Conservation (phyloP, 106 monocot species). For the Allium cepa region DNA sequence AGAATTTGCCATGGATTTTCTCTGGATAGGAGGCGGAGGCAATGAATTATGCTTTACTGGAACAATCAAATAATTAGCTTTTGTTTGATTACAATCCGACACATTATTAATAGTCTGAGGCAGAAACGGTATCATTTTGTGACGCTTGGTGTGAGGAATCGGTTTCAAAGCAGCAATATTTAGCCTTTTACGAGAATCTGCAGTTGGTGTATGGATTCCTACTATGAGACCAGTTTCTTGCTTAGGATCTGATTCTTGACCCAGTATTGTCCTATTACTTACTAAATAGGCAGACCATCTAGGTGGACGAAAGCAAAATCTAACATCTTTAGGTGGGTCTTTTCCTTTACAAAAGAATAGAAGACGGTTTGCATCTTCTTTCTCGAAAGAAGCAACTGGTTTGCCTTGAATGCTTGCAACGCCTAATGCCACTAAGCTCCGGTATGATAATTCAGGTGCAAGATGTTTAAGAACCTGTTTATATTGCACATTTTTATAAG, state of each 20-base stretch:
- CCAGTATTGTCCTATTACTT: conserved; percentile 18
- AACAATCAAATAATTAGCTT: conserved; percentile 17
- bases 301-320: conserved; percentile 8
- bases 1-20: conserved; percentile 37
- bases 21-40: conserved; percentile 29
- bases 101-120: conserved; percentile 3
- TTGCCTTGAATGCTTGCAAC: conserved; percentile 56
- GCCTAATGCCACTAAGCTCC: conserved; percentile 54
- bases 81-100: conserved; percentile 29
- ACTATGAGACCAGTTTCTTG: conserved; percentile 6
- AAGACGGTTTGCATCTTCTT: conserved; percentile 62
- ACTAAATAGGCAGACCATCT: conserved; percentile 29
- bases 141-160: conserved; percentile 29
- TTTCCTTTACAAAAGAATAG: conserved; percentile 45
- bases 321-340: conserved; percentile 10
- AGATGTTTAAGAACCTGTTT: conserved; percentile 62
- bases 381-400: conserved; percentile 68
- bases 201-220: conserved; percentile 10
- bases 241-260: conserved; percentile 5
- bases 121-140: conserved; percentile 31
- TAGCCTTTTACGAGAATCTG: conserved; percentile 12
- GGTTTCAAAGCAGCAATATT: conserved; percentile 46
- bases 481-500: neutral
- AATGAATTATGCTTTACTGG: conserved; percentile 20
- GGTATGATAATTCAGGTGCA: conserved; percentile 41